Evolutionary conservation across 2,329 filamentous ascomycete genomes (phyloP), one percentile per base, ranked within the genome.

Genomic region (Monosporascus cannonballus): DNA sequence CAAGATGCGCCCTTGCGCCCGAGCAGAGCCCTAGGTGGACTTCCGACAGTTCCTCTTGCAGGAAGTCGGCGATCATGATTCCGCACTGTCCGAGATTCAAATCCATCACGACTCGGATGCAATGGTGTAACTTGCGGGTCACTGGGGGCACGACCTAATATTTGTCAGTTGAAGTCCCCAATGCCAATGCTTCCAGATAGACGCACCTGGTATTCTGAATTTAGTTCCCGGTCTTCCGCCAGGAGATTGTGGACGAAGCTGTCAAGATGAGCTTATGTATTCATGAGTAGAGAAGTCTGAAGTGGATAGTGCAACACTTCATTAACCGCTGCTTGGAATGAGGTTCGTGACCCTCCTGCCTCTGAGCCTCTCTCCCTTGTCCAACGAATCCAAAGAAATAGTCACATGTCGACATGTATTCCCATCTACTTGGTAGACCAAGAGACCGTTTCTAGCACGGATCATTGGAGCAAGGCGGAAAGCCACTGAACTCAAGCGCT

Each of bases 1-100:
- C 84, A 1, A 93, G 77, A 60, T 94, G 89, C 3, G 79, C 76
- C 56, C 84, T 75, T 4, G 82, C 79, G 1, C 77, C 80, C 1
- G 75, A 67, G 1, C 83, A 74, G 1, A 92, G 74, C 2, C 85
- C 86, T n/a, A 90, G 71, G 50, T 85, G 73, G 1, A 81, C 71
- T 47, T 86, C 77, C 0, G 84, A 86, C 3, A 92, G 71, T 55
- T 91, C 87, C 27, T 88, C 80, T 47, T 86, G 81, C 6, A 92
- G 77, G 62, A 94, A 90, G 6, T 74, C 80, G n/a, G 74, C 73
- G 3, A 94, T 69, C 62, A 82, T 82, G 47, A 66, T 68, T 1
- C 80, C 77, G 0, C 83, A 80, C n/a, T 76, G 72, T 20, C 74
- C 73, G 3, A 92, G 72, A 48, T 83, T 79, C 22, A 76, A 61